Conservation (phyloP, 805 yeast genomes). For the Novakomyces olei region DNA sequence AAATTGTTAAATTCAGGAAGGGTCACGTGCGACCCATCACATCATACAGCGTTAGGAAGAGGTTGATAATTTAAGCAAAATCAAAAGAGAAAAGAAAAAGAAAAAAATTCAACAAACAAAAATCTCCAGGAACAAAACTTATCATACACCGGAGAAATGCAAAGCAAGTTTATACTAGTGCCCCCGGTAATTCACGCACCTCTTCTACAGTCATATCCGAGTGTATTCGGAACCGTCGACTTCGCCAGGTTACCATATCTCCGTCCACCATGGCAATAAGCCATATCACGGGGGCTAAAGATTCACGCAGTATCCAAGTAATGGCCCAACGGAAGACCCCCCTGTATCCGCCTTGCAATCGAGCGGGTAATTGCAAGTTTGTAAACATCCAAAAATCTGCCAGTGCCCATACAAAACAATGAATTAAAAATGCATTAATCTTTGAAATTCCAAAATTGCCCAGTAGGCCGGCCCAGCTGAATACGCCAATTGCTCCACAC, state of each 20-base stretch:
- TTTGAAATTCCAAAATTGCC: slow-evolving; percentile 17
- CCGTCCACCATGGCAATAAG: slow-evolving; percentile 57
- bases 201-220: slow-evolving; percentile 62
- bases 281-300: slow-evolving; percentile 70
- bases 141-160: too few relatives aligned
- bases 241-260: slow-evolving; percentile 42
- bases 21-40: too few relatives aligned
- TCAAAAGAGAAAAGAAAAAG: too few relatives aligned
- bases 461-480: slow-evolving; percentile 33
- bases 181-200: too few relatives aligned
- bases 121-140: too few relatives aligned
- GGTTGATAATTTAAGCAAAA: too few relatives aligned
- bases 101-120: too few relatives aligned
- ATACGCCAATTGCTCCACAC: slow-evolving; percentile 44
- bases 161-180: too few relatives aligned
- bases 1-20: too few relatives aligned
- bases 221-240: slow-evolving; percentile 48
- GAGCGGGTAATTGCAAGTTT: slow-evolving; percentile 18
- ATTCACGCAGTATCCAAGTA: slow-evolving; percentile 49
- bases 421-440: slow-evolving; percentile 25
- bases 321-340: slow-evolving; percentile 16
- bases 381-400: slow-evolving; percentile 42
- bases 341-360: slow-evolving; percentile 2
- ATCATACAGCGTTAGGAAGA: too few relatives aligned
- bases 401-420: slow-evolving; percentile 38